Evolutionary conservation across 1,284 basidiomycete species (phyloP).

Genomic region (Coriolopsis trogii): DNA sequence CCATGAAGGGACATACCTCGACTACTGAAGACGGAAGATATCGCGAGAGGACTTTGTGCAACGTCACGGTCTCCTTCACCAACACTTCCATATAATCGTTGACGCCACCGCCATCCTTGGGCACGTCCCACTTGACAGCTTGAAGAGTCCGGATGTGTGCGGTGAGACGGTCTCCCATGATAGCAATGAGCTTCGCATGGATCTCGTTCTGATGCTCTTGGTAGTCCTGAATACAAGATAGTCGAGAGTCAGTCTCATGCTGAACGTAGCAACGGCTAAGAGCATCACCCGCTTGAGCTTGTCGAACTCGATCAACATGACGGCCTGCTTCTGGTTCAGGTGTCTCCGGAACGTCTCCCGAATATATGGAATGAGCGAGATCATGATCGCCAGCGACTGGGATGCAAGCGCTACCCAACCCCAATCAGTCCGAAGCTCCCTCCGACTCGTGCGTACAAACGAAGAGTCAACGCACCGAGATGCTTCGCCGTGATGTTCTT

Average conservation of each 20-base stretch:
- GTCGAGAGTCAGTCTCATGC: not conserved
- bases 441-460: not conserved
- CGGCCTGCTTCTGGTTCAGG: constrained; percentile 89
- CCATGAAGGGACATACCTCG: constrained; percentile 61
- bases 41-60: constrained; percentile 95
- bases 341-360: constrained; percentile 94
- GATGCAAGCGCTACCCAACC: constrained; percentile 84
- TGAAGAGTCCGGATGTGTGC: constrained; percentile 84
- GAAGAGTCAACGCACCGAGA: constrained; percentile 60
- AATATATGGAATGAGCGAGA: constrained; percentile 95
- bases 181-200: constrained; percentile 95
- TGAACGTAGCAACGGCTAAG: not conserved
- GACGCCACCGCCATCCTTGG: constrained; percentile 56
- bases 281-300: constrained; percentile 87
- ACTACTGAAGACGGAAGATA: constrained; percentile 82
- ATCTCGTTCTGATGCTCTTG: constrained; percentile 99
- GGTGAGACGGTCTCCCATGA: constrained; percentile 94
- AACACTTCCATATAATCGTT: constrained; percentile 91
- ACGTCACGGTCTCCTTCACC: constrained; percentile 93
- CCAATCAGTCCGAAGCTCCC: constrained; percentile 5
- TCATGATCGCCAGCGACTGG: constrained; percentile 92
- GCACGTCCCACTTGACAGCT: constrained; percentile 77
- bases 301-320: constrained; percentile 98
- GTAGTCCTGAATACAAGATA: constrained; percentile 67
- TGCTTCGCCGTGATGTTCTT: constrained; percentile 99